These are phyloP conservation scores for Terfezia boudieri DNA, from an alignment of 495 filamentous ascomycete genomes.

Conservation along the genomic window DNA sequence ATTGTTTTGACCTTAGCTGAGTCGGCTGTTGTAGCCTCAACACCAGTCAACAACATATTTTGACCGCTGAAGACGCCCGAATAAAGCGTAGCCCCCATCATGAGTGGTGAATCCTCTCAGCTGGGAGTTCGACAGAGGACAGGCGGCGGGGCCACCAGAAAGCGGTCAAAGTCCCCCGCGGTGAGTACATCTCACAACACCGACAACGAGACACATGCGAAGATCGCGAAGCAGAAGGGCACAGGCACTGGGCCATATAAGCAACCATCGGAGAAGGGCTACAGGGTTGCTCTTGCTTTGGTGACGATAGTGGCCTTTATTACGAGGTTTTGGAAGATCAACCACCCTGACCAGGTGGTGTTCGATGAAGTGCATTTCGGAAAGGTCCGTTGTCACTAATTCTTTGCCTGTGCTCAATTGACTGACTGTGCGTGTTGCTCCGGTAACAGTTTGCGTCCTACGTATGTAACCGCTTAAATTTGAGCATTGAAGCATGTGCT, in stretches of 20 bases:
- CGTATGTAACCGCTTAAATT: constrained; percentile 7
- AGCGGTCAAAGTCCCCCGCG: neutral
- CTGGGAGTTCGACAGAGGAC: neutral
- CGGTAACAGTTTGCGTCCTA: constrained; percentile 20
- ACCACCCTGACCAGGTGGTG: constrained; percentile 84
- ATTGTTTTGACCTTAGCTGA: no score
- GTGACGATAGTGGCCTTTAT: constrained; percentile 69
- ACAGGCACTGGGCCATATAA: neutral
- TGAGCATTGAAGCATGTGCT: neutral
- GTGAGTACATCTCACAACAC: neutral
- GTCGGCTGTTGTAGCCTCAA: no score
- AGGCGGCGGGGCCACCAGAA: neutral
- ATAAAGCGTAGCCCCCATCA: no score
- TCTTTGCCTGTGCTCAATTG: neutral
- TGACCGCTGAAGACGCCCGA: no score
- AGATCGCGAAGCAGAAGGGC: neutral
- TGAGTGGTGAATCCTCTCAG: no score
- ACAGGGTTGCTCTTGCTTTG: constrained; percentile 55
- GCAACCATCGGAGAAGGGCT: constrained; percentile 15
- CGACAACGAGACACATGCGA: neutral
- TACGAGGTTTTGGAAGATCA: constrained; percentile 87
- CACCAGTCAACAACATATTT: no score
- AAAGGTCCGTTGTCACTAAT: constrained; percentile 41
- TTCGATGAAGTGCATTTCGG: constrained; percentile 99
- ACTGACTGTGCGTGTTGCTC: neutral